Conservation (phyloP, 148 eudicot genomes). For the Suaeda aralocaspica region DNA sequence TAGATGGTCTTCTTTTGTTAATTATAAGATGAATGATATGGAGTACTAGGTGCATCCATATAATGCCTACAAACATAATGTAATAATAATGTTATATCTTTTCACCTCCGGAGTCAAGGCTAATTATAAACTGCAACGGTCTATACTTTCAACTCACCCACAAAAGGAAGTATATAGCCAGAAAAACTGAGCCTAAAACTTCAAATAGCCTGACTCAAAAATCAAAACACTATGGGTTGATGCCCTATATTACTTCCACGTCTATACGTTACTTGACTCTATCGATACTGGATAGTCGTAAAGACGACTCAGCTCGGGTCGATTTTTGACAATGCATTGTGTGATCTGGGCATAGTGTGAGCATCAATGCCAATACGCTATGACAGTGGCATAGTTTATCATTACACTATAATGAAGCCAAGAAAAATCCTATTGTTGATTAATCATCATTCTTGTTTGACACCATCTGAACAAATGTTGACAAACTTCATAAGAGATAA, state of each 20-base stretch:
- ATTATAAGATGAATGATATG: neutral
- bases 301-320: too few species aligned
- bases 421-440: neutral
- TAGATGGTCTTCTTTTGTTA: neutral
- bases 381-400: neutral
- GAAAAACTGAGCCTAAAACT: too few species aligned
- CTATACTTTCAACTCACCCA: neutral
- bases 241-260: too few species aligned
- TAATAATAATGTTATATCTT: neutral
- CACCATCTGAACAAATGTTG: neutral
- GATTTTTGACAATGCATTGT: too few species aligned
- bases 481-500: conserved; percentile 3
- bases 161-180: neutral
- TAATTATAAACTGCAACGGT: neutral
- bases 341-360: too few species aligned
- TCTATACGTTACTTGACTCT: too few species aligned
- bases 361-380: neutral
- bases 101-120: neutral
- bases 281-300: too few species aligned
- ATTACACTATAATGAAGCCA: neutral
- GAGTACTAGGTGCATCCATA: neutral
- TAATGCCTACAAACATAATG: neutral
- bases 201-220: too few species aligned
- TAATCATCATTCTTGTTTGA: neutral
- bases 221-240: too few species aligned